A percentile compares a stretch with the other conserved stretches of the same genome.
These are phyloP conservation scores for Verticillium dahliae DNA, from an alignment of 2,329 filamentous ascomycete species.

Conservation along the genomic window DNA sequence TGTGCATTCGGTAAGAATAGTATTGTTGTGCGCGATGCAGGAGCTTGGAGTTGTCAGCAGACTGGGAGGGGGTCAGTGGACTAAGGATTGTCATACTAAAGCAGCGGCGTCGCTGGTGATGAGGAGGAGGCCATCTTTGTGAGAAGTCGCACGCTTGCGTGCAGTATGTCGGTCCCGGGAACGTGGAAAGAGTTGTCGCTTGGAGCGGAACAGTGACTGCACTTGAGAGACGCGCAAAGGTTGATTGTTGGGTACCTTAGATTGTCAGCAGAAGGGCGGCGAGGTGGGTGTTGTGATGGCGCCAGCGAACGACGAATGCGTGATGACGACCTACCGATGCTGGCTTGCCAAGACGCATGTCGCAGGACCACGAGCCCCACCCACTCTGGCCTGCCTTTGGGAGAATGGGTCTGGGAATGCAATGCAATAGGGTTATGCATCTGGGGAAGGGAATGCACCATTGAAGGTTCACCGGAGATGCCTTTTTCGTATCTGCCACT, in stretches of 20 bases:
- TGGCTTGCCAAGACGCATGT: conserved; percentile 6
- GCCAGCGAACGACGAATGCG: conserved; percentile 4
- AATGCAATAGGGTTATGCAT: too few species aligned
- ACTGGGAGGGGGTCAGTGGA: neutral
- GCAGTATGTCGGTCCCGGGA: neutral
- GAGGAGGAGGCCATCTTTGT: conserved; percentile 64
- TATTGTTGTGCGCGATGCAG: conserved; percentile 89
- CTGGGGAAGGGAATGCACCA: too few species aligned
- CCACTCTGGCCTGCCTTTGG: neutral
- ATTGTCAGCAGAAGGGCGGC: neutral
- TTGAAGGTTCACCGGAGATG: too few species aligned
- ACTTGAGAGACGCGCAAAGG: neutral
- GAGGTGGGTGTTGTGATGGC: neutral
- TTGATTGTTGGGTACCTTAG: neutral
- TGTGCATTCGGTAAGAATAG: conserved; percentile 89
- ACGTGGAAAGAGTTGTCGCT: neutral
- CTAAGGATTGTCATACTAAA: conserved; percentile 54
- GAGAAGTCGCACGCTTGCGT: neutral
- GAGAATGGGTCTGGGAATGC: too few species aligned
- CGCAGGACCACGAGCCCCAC: neutral
- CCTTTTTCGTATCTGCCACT: too few species aligned
- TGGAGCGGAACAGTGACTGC: neutral
- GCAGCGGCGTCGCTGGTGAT: conserved; percentile 57
- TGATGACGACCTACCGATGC: conserved; percentile 11
- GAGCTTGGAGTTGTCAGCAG: conserved; percentile 48